phyloP scores from a whole-genome alignment of 495 filamentous ascomycete species.

The Peziza echinospora region DNA sequence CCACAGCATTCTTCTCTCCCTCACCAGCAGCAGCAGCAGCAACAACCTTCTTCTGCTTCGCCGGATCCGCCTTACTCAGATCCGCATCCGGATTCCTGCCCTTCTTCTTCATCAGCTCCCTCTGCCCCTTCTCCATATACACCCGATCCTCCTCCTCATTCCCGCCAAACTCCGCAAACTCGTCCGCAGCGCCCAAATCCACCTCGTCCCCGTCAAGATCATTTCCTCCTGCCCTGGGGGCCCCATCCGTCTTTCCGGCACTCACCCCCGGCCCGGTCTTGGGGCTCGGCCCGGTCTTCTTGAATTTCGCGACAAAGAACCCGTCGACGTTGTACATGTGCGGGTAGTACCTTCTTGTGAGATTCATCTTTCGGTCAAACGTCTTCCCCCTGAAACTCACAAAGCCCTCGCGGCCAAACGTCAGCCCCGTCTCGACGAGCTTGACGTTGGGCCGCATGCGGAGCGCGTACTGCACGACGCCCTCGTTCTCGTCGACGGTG shows the following conservation, averaged over 20 bases:
- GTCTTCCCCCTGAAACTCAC: constrained; percentile 67
- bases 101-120: constrained; percentile 25
- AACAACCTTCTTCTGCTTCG: constrained; percentile 6
- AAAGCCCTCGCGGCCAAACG: constrained; percentile 87
- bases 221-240: constrained; percentile 3
- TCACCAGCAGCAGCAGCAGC: constrained; percentile 7
- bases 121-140: constrained; percentile 29
- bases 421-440: constrained; percentile 75
- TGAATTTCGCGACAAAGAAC: constrained; percentile 95
- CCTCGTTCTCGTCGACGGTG: constrained; percentile 82
- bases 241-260: constrained; percentile 21
- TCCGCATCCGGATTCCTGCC: constrained; percentile 10
- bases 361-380: constrained; percentile 65
- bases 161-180: constrained; percentile 2
- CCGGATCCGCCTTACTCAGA: constrained; percentile 12
- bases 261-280: constrained; percentile 26
- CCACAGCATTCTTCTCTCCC: constrained; percentile 18
- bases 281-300: constrained; percentile 64
- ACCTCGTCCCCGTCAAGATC: not conserved
- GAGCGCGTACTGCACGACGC: constrained; percentile 81
- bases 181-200: not conserved
- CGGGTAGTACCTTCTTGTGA: constrained; percentile 78
- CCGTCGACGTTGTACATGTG: constrained; percentile 93
- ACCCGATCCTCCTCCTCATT: constrained; percentile 20
- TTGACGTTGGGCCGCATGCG: constrained; percentile 78